phyloP scores from a whole-genome alignment of 106 monocot species.

The Phalaenopsis aphrodite region DNA sequence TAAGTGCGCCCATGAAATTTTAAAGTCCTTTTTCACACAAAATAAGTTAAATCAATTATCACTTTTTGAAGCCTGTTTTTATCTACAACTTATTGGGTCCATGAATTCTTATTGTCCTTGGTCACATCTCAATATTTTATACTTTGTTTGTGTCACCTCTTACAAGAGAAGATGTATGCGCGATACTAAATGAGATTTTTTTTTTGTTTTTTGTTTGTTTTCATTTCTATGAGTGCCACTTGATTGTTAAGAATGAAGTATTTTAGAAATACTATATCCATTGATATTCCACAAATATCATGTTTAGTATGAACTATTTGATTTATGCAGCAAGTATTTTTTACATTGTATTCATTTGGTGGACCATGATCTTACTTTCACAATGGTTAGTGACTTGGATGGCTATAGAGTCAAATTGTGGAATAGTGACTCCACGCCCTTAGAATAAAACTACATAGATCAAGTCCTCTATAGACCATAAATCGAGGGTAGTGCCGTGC shows the following conservation, averaged over 20 bases:
- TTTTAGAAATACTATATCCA: background rate
- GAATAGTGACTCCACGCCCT: background rate
- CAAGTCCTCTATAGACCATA: background rate
- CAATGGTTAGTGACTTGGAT: background rate
- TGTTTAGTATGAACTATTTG: constrained; percentile 3
- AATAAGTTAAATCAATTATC: background rate
- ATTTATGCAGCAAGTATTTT: background rate
- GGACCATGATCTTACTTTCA: background rate
- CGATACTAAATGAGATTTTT: no score
- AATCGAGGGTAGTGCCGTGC: background rate
- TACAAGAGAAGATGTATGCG: no score
- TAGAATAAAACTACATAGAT: constrained; percentile 2
- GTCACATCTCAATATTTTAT: background rate
- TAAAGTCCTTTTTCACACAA: background rate
- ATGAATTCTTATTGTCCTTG: background rate
- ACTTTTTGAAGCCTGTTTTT: background rate
- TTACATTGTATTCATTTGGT: background rate
- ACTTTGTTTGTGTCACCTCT: background rate
- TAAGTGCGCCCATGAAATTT: no score
- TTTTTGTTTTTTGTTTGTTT: background rate
- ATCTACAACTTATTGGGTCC: background rate
- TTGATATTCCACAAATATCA: background rate
- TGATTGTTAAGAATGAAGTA: background rate
- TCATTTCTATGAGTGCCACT: background rate
- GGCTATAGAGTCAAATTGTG: background rate